Percentiles rank a stretch among this genome's conserved stretches.
phyloP scores from a whole-genome alignment of 2,329 filamentous ascomycete species.

The Neoascochyta sp. region DNA sequence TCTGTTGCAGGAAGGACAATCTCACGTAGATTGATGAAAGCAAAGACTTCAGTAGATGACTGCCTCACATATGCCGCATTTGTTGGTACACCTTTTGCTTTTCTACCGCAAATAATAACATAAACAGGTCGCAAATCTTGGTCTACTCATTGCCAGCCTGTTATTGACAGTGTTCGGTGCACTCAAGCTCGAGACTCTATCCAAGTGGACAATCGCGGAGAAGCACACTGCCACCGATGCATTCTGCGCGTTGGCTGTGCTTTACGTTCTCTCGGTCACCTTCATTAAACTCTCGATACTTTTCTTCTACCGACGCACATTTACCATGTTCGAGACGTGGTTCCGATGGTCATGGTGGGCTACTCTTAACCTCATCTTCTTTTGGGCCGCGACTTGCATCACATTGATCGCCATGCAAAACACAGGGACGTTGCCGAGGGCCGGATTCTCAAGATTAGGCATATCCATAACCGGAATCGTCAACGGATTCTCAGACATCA shows the following conservation, averaged over 20 bases:
- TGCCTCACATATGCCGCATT: conserved; percentile 7
- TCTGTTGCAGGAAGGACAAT: conserved; percentile 3
- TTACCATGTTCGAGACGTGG: conserved; percentile 7
- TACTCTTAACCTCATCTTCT: conserved; percentile 1
- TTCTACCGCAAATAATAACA: no score
- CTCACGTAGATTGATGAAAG: conserved; percentile 6
- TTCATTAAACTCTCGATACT: conserved; percentile 12
- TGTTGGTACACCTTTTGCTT: conserved; percentile 2
- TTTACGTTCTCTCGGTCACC: conserved; percentile 10
- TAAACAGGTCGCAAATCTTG: no score
- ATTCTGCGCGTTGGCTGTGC: conserved; percentile 5
- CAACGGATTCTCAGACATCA: conserved; percentile 7
- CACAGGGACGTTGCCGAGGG: conserved; percentile 1
- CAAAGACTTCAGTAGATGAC: conserved; percentile 2
- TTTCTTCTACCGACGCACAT: conserved; percentile 11
- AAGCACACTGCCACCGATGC: conserved; percentile 2
- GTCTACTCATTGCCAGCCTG: conserved; percentile 5
- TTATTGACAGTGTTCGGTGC: conserved; percentile 4
- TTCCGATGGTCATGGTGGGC: conserved; percentile 8
- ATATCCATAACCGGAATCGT: conserved; percentile 8
- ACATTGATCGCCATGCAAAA: conserved; percentile 6
- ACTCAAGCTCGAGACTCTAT: conserved; percentile 4
- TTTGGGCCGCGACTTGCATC: conserved; percentile 5
- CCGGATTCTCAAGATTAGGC: conserved; percentile 4
- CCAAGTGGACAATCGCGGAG: conserved; percentile 1